Evolutionary conservation across 192 early-diverging fungal species (phyloP).

Genomic region (Mortierella hygrophila): DNA sequence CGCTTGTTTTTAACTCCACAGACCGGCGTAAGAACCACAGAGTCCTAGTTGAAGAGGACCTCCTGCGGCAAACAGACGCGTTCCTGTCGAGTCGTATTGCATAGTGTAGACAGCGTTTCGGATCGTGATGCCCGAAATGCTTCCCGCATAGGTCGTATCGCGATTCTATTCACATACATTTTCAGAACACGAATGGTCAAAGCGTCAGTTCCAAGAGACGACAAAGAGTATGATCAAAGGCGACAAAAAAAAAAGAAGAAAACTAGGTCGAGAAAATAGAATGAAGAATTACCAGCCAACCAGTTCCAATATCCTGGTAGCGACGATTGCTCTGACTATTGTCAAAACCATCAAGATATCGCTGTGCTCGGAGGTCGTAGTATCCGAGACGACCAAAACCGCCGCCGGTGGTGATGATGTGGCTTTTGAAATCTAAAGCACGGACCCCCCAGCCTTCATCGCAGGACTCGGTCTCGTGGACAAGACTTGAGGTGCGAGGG

Average conservation of each 20-base stretch:
- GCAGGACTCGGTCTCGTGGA: slow-evolving; percentile 64
- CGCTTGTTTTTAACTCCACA: slow-evolving; percentile 41
- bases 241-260: background rate
- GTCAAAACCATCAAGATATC: slow-evolving; percentile 60
- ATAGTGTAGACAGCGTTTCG: slow-evolving; percentile 75
- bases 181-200: background rate
- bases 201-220: background rate
- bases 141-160: slow-evolving; percentile 59
- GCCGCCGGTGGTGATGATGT: slow-evolving; percentile 71
- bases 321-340: slow-evolving; percentile 24
- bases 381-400: slow-evolving; percentile 74
- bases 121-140: slow-evolving; percentile 64
- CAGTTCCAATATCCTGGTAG: slow-evolving; percentile 58
- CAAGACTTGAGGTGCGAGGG: slow-evolving; percentile 43
- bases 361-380: slow-evolving; percentile 70
- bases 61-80: slow-evolving; percentile 71
- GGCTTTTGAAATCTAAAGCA: slow-evolving; percentile 59
- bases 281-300: slow-evolving; percentile 60
- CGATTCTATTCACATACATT: slow-evolving; percentile 32
- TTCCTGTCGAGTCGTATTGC: slow-evolving; percentile 59
- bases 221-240: background rate
- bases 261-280: too few relatives aligned
- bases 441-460: slow-evolving; percentile 83
- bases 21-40: slow-evolving; percentile 54
- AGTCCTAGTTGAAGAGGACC: slow-evolving; percentile 66